A percentile compares a stretch with the other conserved stretches of the same genome.
These are phyloP conservation scores for Protea cynaroides DNA, from an alignment of 164 flowering plant species.

Conservation along the genomic window DNA sequence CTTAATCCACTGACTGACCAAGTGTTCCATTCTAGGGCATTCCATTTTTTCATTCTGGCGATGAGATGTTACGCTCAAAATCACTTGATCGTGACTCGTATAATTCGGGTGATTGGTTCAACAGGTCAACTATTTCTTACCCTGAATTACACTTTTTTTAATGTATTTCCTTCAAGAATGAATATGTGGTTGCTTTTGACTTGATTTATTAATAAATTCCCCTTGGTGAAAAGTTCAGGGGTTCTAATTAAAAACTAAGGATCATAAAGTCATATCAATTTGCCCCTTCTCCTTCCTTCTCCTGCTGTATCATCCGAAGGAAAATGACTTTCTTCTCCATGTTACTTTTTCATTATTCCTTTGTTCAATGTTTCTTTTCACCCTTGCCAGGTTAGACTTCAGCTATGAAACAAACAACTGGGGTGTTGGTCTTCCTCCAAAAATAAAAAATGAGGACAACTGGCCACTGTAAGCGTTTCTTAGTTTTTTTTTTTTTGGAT, in stretches of 20 bases:
- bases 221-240: not conserved
- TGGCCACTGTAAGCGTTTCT: conserved; percentile 80
- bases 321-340: not conserved
- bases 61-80: conserved; percentile 92
- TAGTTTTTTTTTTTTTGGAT: no score
- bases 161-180: not conserved
- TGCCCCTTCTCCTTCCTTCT: not conserved
- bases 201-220: not conserved
- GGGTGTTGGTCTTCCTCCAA: conserved; percentile 97
- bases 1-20: not conserved
- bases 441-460: conserved; percentile 65
- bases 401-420: conserved; percentile 78
- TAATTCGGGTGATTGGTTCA: conserved; percentile 99
- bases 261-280: not conserved
- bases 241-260: not conserved
- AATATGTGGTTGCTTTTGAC: not conserved
- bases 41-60: conserved; percentile 94
- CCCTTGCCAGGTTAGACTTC: conserved; percentile 66
- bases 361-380: not conserved
- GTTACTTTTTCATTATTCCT: not conserved
- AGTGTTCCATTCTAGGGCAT: conserved; percentile 46
- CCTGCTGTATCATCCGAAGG: not conserved
- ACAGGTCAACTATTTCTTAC: conserved; percentile 43
- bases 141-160: not conserved
- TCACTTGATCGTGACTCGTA: conserved; percentile 98